Base-by-base conservation (phyloP, 129 eudicot species). In the Artemisia tridentata region DNA sequence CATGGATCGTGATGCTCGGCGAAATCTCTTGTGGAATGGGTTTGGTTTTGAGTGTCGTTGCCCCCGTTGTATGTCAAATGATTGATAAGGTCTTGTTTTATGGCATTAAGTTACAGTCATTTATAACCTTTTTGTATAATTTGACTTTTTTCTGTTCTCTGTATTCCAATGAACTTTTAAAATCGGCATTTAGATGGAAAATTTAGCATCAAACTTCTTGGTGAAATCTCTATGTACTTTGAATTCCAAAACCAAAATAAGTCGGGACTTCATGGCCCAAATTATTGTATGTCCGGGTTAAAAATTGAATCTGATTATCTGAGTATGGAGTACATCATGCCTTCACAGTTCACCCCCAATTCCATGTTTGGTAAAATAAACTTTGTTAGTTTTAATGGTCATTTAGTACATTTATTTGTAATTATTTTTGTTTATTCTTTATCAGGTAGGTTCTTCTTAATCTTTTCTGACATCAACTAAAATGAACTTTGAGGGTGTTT, bases 31-130 rank as follows among this genome's bases (percentile, higher is more conserved):
- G 61, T 84, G 77, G 14, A 57, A 69, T 63, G 98, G 98, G 29
- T 93, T 89, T 56, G 97, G 97, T 76, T 93, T 93, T 48, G 69
- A 67, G 25, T 93, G 98, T 72, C 60, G 57, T 13, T 93, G 98
- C 76, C 75, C 76, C 57, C 86, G 97, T 63, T 93, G 97, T 76
- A 48, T 68, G 63, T 86, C 96, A 23, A 78, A 84, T 53, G 91
- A 89, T 68, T 25, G 38, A 59, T 17, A n/a, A 11, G 43, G 29
- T 59, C 43, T 59, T 58, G 1, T 11, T 29, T 58, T 21, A 59
- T 59, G 65, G 3, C 29, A 59, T 59, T 59, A 59, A 5, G 21
- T 56, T 19, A 2, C 14, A 17, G 25, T 55, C 61, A 16, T 25
- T 19, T 55, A 16, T 55, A 4, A 14, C 20, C 27, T 19, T 55